Evolutionary conservation across 176 grass and related monocot species (phyloP), one percentile per base, ranked within the genome.

Genomic region (Paspalum vaginatum): DNA sequence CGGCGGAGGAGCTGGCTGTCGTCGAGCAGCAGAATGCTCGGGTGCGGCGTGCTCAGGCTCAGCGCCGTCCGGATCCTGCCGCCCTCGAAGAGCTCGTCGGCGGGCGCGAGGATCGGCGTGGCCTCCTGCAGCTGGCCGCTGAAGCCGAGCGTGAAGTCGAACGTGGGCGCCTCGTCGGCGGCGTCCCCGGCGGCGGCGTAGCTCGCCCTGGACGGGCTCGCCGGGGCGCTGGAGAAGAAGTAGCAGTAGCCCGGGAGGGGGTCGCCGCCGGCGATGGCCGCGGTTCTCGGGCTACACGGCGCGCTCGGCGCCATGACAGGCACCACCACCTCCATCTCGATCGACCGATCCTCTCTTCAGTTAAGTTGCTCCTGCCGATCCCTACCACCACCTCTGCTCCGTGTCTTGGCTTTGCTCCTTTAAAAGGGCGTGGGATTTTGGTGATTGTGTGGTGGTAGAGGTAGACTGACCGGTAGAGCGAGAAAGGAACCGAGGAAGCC

Each of bases 31-130:
- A 57, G 51, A 8, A 81, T 70, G 46, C 65, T 84, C 2, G 48
- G 72, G 59, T 74, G 84, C 57, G 86, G 70, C 46, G 45, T 64
- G 58, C 86, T 93, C 26, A 96, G 65, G 58, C 86, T 93, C 26
- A 96, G 65, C 39, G 97, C 32, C 32, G 32, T 93, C 12, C 93
- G 91, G 78, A 99, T 93, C 79, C 84, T 89, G 4, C 97, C 97
- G 44, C 93, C 91, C 87, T 99, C 97, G 93, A 99, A 99, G 59
- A 99, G 97, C 86, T 99, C 97, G 60, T 99, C 97, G 42, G 97
- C 97, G 18, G 85, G 86, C 18, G 92, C 91, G 37, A 97, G 72
- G 52, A 79, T 76, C 52, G 80, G 86, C 65, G 74, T 52, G 24
- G 74, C 73, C 44, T 82, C 84, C 32, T 51, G 41, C 22, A 82